These are phyloP conservation scores for Breviolum minutum DNA, from an alignment of 73 alveolate genomes.

Conservation along the genomic window DNA sequence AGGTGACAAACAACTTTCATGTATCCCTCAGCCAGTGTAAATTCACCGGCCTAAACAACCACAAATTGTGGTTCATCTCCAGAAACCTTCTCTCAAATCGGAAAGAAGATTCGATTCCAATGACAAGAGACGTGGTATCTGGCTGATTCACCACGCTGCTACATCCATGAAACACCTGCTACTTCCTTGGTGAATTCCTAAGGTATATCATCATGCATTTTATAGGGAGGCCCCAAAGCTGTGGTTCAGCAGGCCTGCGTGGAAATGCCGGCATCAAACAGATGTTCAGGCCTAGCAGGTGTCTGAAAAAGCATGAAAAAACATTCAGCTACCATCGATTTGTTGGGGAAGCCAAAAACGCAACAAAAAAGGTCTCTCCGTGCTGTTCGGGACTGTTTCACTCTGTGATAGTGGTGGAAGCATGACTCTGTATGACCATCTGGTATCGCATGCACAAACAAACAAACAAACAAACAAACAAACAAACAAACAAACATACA, in stretches of 20 bases:
- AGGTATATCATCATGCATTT: too few relatives aligned
- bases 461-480: too few relatives aligned
- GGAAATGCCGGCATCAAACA: slow-evolving; percentile 3
- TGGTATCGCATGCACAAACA: too few relatives aligned
- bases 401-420: too few relatives aligned
- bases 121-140: background rate
- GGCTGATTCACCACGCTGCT: too few relatives aligned
- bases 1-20: too few relatives aligned
- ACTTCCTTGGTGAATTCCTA: too few relatives aligned
- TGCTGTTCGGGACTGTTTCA: background rate
- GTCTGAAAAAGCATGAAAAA: background rate
- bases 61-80: background rate
- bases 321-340: background rate
- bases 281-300: slow-evolving; percentile 27
- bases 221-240: background rate
- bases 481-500: too few relatives aligned
- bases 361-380: background rate
- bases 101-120: background rate
- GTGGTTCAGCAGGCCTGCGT: slow-evolving; percentile 2
- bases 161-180: too few relatives aligned
- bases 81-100: background rate
- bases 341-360: background rate
- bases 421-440: too few relatives aligned
- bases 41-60: too few relatives aligned
- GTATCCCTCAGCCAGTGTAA: too few relatives aligned